Evolutionary conservation across 306 rosid species (phyloP), one percentile per base, ranked within the genome.

Genomic region (Cucumis hystrix): DNA sequence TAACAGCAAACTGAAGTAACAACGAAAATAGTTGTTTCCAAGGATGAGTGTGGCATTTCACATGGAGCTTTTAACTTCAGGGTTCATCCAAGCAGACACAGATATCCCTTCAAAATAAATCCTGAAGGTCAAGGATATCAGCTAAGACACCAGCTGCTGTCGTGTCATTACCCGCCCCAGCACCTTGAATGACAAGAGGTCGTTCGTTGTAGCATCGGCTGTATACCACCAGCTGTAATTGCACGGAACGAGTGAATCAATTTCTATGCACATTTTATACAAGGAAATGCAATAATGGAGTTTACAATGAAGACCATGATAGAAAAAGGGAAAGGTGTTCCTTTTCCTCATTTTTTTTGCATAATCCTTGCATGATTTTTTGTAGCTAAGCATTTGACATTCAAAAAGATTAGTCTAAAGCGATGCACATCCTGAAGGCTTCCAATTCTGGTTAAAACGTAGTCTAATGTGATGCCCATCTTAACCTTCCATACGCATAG

Each of bases 121-220:
- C 91, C 77, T 89, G 98, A 79, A 94, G 71, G 82, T 91, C 98
- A 64, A 94, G 71, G 10, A 94, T 89, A 86, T 94, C 98, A 58
- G 98, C 98, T 77, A 94, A 97, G 49, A 94, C 98, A 66, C 98
- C 98, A 4, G 93, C 90, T 17, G 98, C 96, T 33, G 98, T 94
- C 10, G 97, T 92, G 86, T 92, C 98, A 37, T 91, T 92, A 71
- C 98, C 98, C 55, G 98, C 98, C 76, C 98, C 98, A 69, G 98
- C 98, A 25, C 98, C 97, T 87, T 91, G 98, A 86, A 94, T 89
- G 65, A 94, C 96, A 74, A 94, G 88, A 2, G 98, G 96, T 80
- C 85, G 94, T 60, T 88, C 77, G 45, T 75, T 76, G 61, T 94
- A 94, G 86, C 97, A 94, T 79, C 95, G 81, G 45, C 86, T 94